These are phyloP conservation scores for Quercus tomentella DNA, from an alignment of 331 rosid genomes.

Conservation along the genomic window DNA sequence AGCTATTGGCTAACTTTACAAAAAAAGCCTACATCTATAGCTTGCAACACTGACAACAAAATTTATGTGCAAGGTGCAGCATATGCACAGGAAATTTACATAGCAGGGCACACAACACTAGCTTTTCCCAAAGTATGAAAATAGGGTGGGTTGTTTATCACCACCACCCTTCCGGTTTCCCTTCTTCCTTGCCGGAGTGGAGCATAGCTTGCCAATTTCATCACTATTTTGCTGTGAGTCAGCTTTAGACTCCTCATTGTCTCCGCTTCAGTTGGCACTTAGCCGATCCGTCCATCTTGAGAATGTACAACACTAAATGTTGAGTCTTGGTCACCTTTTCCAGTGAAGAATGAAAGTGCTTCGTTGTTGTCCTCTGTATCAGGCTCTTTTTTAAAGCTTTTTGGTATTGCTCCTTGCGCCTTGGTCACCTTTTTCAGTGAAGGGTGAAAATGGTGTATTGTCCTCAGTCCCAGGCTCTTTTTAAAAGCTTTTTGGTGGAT, in stretches of 20 bases:
- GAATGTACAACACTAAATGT: conserved; percentile 15
- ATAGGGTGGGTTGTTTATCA: conserved; percentile 60
- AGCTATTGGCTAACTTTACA: background rate
- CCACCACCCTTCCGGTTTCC: conserved; percentile 36
- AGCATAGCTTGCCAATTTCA: conserved; percentile 14
- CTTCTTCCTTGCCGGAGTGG: conserved; percentile 53
- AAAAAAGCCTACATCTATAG: background rate
- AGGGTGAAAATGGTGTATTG: background rate
- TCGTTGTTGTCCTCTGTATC: conserved; percentile 10
- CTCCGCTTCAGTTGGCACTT: conserved; percentile 46
- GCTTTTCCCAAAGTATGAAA: conserved; percentile 64
- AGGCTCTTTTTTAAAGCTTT: conserved; percentile 23
- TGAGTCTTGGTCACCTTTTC: conserved; percentile 24
- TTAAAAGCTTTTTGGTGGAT: conserved; percentile 18
- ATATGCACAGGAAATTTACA: background rate
- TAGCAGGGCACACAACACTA: conserved; percentile 15
- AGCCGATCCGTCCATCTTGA: conserved; percentile 4
- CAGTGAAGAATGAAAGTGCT: conserved; percentile 1
- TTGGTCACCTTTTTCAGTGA: conserved; percentile 14
- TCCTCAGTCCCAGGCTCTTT: conserved; percentile 25
- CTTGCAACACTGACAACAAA: background rate
- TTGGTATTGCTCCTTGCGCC: conserved; percentile 13
- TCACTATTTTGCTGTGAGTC: conserved; percentile 30
- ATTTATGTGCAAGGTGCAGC: background rate
- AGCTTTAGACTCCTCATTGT: conserved; percentile 36